These are phyloP conservation scores for Melaleuca alternifolia DNA, from an alignment of 345 rosid genomes.

Conservation along the genomic window DNA sequence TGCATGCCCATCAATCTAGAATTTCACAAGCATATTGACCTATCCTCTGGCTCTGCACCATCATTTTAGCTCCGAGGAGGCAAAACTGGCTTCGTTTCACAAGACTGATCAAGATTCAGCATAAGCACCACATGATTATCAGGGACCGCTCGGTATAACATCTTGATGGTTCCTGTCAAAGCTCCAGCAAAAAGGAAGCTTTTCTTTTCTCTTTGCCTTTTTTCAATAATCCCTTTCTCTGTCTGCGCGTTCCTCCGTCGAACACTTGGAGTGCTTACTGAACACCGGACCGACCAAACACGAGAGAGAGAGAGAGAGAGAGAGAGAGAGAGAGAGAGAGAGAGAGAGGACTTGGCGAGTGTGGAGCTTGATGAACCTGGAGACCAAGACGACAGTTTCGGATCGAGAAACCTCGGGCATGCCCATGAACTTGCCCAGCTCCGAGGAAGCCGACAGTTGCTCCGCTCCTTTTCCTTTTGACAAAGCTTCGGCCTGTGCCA, in stretches of 20 bases:
- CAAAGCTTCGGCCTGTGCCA: background rate
- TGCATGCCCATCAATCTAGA: background rate
- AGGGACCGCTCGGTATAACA: background rate
- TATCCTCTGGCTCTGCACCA: background rate
- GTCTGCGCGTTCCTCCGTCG: background rate
- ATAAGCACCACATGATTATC: background rate
- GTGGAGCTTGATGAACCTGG: slow-evolving; percentile 44
- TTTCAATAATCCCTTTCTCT: background rate
- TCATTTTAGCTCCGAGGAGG: background rate
- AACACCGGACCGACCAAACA: background rate
- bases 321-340: background rate
- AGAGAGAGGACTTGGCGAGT: slow-evolving; percentile 19
- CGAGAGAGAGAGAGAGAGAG: background rate
- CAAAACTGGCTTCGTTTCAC: background rate
- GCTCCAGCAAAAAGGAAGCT: background rate
- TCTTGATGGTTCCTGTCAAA: background rate
- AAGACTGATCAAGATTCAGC: background rate
- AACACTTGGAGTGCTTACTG: background rate
- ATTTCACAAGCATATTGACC: background rate
- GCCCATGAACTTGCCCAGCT: slow-evolving; percentile 31
- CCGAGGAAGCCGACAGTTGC: slow-evolving; percentile 11
- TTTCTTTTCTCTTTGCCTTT: background rate
- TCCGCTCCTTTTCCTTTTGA: background rate
- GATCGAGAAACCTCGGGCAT: slow-evolving; percentile 20
- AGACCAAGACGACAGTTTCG: slow-evolving; percentile 23